These are phyloP conservation scores for Rhododendron henanense DNA, from an alignment of 148 eudicot species.

Conservation along the genomic window DNA sequence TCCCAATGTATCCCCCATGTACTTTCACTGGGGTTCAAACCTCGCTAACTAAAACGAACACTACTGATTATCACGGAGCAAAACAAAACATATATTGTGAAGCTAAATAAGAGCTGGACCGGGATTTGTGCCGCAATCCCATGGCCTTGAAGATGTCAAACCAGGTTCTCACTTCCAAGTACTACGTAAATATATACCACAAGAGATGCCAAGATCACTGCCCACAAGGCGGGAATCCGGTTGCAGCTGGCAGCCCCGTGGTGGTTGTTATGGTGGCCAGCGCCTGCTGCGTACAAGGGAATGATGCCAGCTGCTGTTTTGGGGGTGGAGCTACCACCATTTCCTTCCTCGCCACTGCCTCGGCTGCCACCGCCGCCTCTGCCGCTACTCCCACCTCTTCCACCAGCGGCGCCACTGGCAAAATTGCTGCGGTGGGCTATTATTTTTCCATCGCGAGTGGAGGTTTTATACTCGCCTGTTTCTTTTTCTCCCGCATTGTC, in stretches of 20 bases:
- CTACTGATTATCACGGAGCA: no score
- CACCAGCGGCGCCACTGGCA: neutral
- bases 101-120: neutral
- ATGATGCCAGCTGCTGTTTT: neutral
- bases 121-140: neutral
- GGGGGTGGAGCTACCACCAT: neutral
- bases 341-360: neutral
- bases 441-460: neutral
- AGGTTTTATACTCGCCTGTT: neutral
- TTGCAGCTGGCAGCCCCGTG: neutral
- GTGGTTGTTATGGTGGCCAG: neutral
- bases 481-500: neutral
- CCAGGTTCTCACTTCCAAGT: neutral
- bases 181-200: neutral
- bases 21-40: no score
- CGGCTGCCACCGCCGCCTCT: neutral
- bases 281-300: slow-evolving; percentile 2
- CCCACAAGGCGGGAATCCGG: neutral
- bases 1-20: no score
- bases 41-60: no score
- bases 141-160: neutral
- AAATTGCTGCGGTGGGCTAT: neutral
- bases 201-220: neutral
- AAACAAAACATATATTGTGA: no score
- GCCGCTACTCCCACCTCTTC: neutral